Evolutionary conservation across 371 early-diverging fungal genomes (phyloP).

Genomic region (Parasitella parasitica): DNA sequence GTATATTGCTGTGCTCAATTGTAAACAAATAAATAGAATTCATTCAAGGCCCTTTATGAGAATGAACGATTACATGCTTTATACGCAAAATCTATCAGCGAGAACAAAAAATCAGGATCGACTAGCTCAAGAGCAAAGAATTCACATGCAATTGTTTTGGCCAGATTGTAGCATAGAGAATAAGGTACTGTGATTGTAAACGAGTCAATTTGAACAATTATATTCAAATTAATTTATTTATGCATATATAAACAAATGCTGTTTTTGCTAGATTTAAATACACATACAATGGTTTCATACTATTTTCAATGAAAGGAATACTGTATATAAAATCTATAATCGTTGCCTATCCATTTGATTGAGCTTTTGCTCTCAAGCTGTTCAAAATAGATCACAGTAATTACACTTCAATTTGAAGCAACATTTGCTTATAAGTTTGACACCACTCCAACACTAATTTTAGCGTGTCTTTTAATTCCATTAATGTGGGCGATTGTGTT

Average conservation of each 20-base stretch:
- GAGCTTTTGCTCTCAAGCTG: too few species aligned
- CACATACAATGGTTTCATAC: background rate
- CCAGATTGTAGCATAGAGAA: too few species aligned
- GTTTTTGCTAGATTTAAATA: too few species aligned
- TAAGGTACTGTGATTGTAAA: too few species aligned
- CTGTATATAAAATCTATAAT: background rate
- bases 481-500: constrained; percentile 47
- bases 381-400: too few species aligned
- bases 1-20: background rate
- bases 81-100: too few species aligned
- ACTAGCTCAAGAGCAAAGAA: background rate
- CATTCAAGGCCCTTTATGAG: too few species aligned
- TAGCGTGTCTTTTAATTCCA: constrained; percentile 30
- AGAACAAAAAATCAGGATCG: background rate
- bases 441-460: constrained; percentile 30
- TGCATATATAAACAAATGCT: background rate
- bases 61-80: too few species aligned
- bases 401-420: constrained; percentile 31
- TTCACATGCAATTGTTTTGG: too few species aligned
- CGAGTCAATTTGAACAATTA: background rate
- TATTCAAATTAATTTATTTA: background rate
- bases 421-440: constrained; percentile 36
- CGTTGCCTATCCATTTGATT: too few species aligned
- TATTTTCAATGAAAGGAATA: background rate
- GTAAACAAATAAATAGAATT: background rate